Evolutionary conservation across 148 eudicot species (phyloP).

Genomic region (Diospyros lotus): DNA sequence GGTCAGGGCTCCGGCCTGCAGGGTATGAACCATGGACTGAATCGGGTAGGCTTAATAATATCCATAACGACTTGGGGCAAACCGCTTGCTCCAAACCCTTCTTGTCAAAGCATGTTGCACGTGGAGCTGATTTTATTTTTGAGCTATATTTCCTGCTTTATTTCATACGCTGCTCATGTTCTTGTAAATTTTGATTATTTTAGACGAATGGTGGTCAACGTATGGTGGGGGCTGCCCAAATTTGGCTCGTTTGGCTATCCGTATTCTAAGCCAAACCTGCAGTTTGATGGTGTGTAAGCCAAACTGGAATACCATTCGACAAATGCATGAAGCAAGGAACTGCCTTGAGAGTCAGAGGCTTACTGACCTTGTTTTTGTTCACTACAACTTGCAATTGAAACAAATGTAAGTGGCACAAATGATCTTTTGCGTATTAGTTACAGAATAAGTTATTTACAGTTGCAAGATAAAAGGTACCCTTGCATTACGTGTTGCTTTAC

Average conservation of each 20-base stretch:
- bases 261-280: slow-evolving; percentile 86
- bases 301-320: slow-evolving; percentile 44
- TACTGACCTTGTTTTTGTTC: slow-evolving; percentile 71
- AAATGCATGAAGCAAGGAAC: slow-evolving; percentile 57
- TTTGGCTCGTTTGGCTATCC: slow-evolving; percentile 77
- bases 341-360: slow-evolving; percentile 79
- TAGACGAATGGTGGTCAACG: slow-evolving; percentile 98
- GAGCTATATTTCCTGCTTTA: not conserved
- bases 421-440: not conserved
- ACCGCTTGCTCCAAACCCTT: not conserved
- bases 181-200: slow-evolving; percentile 7
- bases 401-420: slow-evolving; percentile 48
- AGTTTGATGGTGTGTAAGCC: slow-evolving; percentile 50
- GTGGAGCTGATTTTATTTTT: not conserved
- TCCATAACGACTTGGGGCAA: too few relatives aligned
- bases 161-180: not conserved
- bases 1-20: too few relatives aligned
- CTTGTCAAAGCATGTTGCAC: not conserved
- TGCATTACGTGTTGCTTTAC: slow-evolving; percentile 5
- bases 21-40: too few relatives aligned
- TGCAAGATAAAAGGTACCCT: not conserved
- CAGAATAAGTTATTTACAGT: not conserved
- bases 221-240: slow-evolving; percentile 89
- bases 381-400: slow-evolving; percentile 62
- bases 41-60: too few relatives aligned